A percentile compares a stretch with the other conserved stretches of the same genome.
Evolutionary conservation across 1,284 basidiomycete genomes (phyloP).

Genomic region (Ganoderma meredithae): DNA sequence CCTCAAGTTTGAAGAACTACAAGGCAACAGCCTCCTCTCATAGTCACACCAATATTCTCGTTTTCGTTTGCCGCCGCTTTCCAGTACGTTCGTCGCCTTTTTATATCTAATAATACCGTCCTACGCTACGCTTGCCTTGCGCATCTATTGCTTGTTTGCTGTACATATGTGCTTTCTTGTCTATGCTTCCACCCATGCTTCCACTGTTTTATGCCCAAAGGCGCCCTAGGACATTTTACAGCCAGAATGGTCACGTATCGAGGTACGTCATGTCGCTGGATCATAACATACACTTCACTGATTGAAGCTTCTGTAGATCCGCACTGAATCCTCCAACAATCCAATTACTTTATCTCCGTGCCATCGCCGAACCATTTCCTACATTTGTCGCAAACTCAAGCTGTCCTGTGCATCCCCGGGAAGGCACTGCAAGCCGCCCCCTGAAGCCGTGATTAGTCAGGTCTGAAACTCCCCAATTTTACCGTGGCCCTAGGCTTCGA

Average conservation of each 20-base stretch:
- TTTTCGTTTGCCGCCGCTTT: constrained; percentile 7
- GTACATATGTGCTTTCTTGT: constrained; percentile 13
- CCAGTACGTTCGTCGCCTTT: constrained; percentile 18
- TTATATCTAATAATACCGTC: constrained; percentile 21
- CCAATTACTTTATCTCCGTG: neutral
- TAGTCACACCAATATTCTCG: neutral
- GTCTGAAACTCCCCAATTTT: neutral
- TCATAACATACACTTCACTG: neutral
- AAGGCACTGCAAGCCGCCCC: neutral
- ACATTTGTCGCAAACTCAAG: neutral
- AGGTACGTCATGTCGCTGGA: neutral
- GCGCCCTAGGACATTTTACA: neutral
- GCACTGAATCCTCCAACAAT: neutral
- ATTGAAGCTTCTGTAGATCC: neutral
- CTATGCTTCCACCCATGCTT: neutral
- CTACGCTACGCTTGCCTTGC: constrained; percentile 8
- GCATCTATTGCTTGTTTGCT: constrained; percentile 1
- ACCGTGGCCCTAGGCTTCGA: neutral
- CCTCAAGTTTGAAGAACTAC: constrained; percentile 84
- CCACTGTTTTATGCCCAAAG: neutral
- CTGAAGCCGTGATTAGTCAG: neutral
- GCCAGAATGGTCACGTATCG: neutral
- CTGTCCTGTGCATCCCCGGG: neutral
- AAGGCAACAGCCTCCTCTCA: constrained; percentile 63
- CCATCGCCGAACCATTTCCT: neutral